Evolutionary conservation across 495 filamentous ascomycete species (phyloP).

Genomic region (Penicillium egyptiacum): DNA sequence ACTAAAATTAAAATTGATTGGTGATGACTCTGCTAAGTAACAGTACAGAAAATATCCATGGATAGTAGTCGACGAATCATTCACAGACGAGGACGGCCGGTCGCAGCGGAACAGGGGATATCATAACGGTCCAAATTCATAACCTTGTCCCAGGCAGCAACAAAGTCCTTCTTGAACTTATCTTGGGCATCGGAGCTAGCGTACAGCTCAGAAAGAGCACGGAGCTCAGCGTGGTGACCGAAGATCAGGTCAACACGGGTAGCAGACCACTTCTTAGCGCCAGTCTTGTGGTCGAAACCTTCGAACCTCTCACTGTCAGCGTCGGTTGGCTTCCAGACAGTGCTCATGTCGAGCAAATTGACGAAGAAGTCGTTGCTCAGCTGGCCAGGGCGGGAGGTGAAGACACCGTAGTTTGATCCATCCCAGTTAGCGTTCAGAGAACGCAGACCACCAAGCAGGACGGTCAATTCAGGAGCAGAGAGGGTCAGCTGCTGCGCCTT

Average conservation of each 20-base stretch:
- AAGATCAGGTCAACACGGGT: slow-evolving; percentile 69
- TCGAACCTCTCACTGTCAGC: slow-evolving; percentile 55
- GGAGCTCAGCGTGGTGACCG: slow-evolving; percentile 68
- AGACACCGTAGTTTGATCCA: slow-evolving; percentile 59
- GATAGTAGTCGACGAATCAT: slow-evolving; percentile 4
- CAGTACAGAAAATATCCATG: neutral
- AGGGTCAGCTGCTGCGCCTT: slow-evolving; percentile 65
- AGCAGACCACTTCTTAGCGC: slow-evolving; percentile 64
- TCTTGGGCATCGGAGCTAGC: slow-evolving; percentile 51
- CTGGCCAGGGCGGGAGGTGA: slow-evolving; percentile 61
- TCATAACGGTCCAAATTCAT: slow-evolving; percentile 71
- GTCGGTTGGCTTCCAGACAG: slow-evolving; percentile 57
- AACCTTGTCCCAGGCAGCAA: slow-evolving; percentile 69
- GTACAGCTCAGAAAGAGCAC: slow-evolving; percentile 67
- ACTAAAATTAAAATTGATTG: neutral
- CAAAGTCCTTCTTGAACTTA: slow-evolving; percentile 69
- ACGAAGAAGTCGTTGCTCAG: slow-evolving; percentile 76
- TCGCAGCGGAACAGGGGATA: slow-evolving; percentile 27
- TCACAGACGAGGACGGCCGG: slow-evolving; percentile 31
- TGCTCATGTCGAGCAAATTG: slow-evolving; percentile 67
- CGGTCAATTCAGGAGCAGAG: slow-evolving; percentile 64
- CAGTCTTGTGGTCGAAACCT: slow-evolving; percentile 65
- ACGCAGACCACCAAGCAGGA: slow-evolving; percentile 66
- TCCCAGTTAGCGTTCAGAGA: slow-evolving; percentile 65
- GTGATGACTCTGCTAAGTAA: slow-evolving; percentile 1